Evolutionary conservation across 495 filamentous ascomycete genomes (phyloP).

Genomic region (Daldinia decipiens): DNA sequence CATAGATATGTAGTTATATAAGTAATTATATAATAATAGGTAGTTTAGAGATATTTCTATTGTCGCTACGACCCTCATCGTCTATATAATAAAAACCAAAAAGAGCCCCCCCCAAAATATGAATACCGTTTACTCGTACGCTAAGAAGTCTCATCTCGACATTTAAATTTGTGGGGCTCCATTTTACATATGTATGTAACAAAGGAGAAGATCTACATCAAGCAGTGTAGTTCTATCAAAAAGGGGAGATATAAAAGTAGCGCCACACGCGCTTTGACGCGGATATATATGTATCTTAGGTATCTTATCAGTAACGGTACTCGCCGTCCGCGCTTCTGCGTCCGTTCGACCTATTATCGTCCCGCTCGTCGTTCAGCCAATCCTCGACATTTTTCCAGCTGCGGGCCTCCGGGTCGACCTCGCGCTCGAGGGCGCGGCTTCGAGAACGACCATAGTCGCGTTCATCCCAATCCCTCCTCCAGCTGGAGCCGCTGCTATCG

Average conservation of each 20-base stretch:
- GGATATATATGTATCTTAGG: no score
- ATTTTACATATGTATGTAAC: slow-evolving; percentile 3
- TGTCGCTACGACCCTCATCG: not conserved
- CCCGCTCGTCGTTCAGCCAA: slow-evolving; percentile 43
- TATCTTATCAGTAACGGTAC: slow-evolving; percentile 42
- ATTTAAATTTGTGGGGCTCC: not conserved
- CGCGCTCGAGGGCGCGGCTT: slow-evolving; percentile 39
- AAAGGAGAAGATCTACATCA: not conserved
- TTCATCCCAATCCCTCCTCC: slow-evolving; percentile 37
- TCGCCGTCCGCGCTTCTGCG: slow-evolving; percentile 30
- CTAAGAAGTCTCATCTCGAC: not conserved
- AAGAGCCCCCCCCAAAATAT: no score
- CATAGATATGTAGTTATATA: not conserved
- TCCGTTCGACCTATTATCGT: slow-evolving; percentile 34
- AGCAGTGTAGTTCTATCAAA: not conserved
- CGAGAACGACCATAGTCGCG: slow-evolving; percentile 12
- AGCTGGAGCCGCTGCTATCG: slow-evolving; percentile 22
- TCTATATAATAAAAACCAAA: not conserved
- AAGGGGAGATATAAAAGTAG: not conserved
- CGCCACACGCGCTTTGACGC: not conserved
- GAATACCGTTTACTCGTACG: not conserved
- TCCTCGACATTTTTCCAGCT: slow-evolving; percentile 50
- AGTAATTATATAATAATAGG: not conserved
- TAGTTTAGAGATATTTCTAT: not conserved
- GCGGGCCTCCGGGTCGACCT: slow-evolving; percentile 42